Evolutionary conservation across 768 basidiomycete species (phyloP).

Genomic region (Coprinopsis marcescibilis): DNA sequence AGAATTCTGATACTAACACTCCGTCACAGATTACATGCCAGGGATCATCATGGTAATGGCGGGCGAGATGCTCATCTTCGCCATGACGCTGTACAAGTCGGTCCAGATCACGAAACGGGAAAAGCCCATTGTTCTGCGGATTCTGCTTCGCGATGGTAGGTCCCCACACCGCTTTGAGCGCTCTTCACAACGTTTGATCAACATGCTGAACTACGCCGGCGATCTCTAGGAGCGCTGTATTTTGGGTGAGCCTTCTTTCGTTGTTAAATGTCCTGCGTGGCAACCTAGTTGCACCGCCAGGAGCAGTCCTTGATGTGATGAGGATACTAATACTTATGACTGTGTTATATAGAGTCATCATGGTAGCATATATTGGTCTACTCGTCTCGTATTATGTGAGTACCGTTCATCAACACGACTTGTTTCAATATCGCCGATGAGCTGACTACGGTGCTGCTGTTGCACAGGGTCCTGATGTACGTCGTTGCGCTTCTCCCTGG

Average conservation of each 20-base stretch:
- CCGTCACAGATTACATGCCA: slow-evolving; percentile 5
- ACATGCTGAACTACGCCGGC: not conserved
- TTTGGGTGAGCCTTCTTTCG: slow-evolving; percentile 26
- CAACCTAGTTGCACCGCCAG: not conserved
- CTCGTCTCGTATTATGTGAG: slow-evolving; percentile 9
- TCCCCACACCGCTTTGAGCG: not conserved
- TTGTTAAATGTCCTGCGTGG: not conserved
- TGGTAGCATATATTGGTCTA: slow-evolving; percentile 7
- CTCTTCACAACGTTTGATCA: not conserved
- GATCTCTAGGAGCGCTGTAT: slow-evolving; percentile 30
- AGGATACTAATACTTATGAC: no score
- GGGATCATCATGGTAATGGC: slow-evolving; percentile 15
- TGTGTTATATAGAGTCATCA: not conserved
- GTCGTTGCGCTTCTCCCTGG: slow-evolving; percentile 10
- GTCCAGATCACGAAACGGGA: slow-evolving; percentile 18
- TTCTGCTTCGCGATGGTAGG: slow-evolving; percentile 36
- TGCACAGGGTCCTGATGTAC: not conserved
- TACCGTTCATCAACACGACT: not conserved
- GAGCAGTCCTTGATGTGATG: not conserved
- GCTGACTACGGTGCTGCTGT: not conserved
- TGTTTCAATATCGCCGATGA: not conserved
- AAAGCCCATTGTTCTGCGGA: slow-evolving; percentile 18
- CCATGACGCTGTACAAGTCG: slow-evolving; percentile 35
- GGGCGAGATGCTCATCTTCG: slow-evolving; percentile 37
- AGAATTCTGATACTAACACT: not conserved